Percentiles rank a stretch among this genome's conserved stretches.
phyloP scores from a whole-genome alignment of 139 green algal genomes.

The Choricystis sp. region DNA sequence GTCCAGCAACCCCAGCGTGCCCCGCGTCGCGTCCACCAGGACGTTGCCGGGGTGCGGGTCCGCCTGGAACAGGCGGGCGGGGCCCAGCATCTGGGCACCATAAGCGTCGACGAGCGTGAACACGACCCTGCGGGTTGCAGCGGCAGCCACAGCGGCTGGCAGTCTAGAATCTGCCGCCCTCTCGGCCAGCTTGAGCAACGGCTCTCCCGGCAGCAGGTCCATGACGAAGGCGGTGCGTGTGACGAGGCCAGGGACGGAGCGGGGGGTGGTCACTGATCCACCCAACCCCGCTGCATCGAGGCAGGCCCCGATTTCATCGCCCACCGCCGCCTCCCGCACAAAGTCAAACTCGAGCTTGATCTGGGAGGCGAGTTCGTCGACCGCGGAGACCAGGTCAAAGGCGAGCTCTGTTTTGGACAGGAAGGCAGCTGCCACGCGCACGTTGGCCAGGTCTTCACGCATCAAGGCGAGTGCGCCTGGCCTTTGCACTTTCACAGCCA shows the following conservation, averaged over 20 bases:
- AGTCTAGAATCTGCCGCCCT: background rate
- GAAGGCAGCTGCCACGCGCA: background rate
- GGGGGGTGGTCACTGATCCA: constrained; percentile 41
- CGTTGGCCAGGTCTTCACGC: background rate
- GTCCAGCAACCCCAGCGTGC: constrained; percentile 71
- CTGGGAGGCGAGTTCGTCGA: constrained; percentile 4
- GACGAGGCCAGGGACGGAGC: constrained; percentile 53
- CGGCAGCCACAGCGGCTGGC: background rate
- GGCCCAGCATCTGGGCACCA: constrained; percentile 77
- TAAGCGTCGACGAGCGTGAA: constrained; percentile 65
- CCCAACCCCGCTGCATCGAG: constrained; percentile 8
- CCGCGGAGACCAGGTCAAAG: constrained; percentile 1
- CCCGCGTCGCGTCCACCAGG: constrained; percentile 33
- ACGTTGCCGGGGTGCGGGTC: constrained; percentile 66
- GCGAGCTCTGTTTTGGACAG: background rate
- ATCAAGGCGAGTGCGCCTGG: background rate
- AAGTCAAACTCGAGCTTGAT: constrained; percentile 87
- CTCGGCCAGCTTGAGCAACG: constrained; percentile 26
- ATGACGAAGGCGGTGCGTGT: constrained; percentile 72
- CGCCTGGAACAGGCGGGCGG: constrained; percentile 77
- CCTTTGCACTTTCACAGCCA: background rate
- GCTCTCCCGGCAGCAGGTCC: constrained; percentile 71
- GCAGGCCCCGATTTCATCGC: constrained; percentile 57
- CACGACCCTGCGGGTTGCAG: constrained; percentile 14
- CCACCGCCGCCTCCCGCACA: constrained; percentile 62